A percentile compares a stretch with the other conserved stretches of the same genome.
Conservation (phyloP, 306 rosid genomes). For the Alnus glutinosa region DNA sequence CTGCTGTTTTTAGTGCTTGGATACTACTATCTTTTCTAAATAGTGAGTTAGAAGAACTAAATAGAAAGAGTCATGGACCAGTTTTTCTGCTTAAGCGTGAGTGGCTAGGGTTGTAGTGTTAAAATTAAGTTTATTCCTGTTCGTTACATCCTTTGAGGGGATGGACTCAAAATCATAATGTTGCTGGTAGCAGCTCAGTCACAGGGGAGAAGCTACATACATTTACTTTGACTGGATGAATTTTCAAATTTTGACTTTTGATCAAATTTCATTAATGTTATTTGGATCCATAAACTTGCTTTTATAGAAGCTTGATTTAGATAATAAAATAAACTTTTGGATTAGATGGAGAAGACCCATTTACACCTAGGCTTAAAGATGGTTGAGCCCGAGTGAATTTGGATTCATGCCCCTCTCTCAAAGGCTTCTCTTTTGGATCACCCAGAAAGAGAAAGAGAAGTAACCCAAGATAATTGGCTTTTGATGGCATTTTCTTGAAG, state of each 20-base stretch:
- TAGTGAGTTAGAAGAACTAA: conserved; percentile 28
- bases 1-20: conserved; percentile 53
- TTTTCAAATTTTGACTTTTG: conserved; percentile 49
- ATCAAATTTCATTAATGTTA: conserved; percentile 32
- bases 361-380: no score
- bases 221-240: conserved; percentile 41
- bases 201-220: conserved; percentile 31
- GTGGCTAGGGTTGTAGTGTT: conserved; percentile 42
- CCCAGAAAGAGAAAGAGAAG: no score
- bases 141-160: conserved; percentile 49
- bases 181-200: conserved; percentile 40
- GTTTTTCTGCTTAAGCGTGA: conserved; percentile 33
- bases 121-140: conserved; percentile 47
- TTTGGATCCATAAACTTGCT: conserved; percentile 23
- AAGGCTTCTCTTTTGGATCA: no score
- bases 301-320: conserved; percentile 19
- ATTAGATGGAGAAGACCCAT: background rate
- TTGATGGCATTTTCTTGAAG: no score
- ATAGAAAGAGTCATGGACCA: conserved; percentile 38
- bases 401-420: no score
- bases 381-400: no score
- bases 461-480: no score
- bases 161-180: conserved; percentile 49
- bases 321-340: conserved; percentile 11
- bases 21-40: conserved; percentile 55